Conservation (phyloP, 1,139 yeast genomes). For the Magnusiomyces sp. region DNA sequence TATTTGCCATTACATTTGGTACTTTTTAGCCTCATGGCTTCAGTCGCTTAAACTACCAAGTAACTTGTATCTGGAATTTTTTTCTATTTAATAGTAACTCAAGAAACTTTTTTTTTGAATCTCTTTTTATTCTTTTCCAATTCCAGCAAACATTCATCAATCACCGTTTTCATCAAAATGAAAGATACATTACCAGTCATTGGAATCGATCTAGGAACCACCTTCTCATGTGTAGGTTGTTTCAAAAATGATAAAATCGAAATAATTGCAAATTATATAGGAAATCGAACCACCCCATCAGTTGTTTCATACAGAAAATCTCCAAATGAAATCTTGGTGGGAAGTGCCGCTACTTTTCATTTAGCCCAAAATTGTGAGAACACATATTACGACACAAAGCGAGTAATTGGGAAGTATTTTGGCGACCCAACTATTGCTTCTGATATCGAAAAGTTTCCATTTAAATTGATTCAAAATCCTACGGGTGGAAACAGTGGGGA, state of each 20-base stretch:
- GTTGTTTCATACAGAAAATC: conserved; percentile 98
- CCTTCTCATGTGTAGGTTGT: conserved; percentile 97
- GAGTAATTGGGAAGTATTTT: conserved; percentile 86
- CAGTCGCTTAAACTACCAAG: too few relatives aligned
- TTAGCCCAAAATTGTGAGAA: conserved; percentile 98
- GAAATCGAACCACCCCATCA: conserved; percentile 98
- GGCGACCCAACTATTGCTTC: too few relatives aligned
- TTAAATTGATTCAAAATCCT: conserved; percentile 83
- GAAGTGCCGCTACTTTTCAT: conserved; percentile 98
- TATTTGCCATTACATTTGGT: too few relatives aligned
- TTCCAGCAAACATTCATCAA: too few relatives aligned
- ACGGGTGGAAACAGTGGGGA: conserved; percentile 80
- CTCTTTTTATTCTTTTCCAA: too few relatives aligned
- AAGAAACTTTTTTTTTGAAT: too few relatives aligned
- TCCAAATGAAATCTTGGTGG: conserved; percentile 88
- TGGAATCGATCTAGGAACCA: conserved; percentile 98
- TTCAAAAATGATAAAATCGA: conserved; percentile 97
- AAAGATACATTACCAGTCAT: too few relatives aligned
- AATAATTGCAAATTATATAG: conserved; percentile 96
- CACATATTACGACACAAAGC: conserved; percentile 95
- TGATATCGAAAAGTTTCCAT: conserved; percentile 94
- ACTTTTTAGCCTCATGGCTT: too few relatives aligned
- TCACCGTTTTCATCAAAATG: too few relatives aligned
- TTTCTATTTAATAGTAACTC: too few relatives aligned
- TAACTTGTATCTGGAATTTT: too few relatives aligned